Base-by-base conservation (phyloP, 768 basidiomycete genomes). In the Xerocomellus dryophilus region DNA sequence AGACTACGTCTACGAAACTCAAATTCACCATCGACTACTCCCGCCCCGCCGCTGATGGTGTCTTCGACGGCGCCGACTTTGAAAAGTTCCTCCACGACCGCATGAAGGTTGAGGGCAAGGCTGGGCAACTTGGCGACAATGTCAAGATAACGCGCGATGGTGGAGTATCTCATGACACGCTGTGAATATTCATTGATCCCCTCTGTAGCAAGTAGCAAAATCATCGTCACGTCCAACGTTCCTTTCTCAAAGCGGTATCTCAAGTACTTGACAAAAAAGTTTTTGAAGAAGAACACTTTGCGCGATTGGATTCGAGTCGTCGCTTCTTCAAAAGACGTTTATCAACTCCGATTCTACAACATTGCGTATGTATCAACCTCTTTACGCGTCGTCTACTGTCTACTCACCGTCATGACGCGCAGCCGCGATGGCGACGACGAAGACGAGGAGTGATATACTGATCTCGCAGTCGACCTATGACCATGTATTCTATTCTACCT, bases 261-360 rank as follows among this genome's bases (percentile, higher is more conserved):
- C 71, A 98, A 98, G 76, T 99, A 98, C 77, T 81, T 98, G 57
- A 98, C 96, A 59, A 98, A 98, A 83, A 96, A 96, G 80, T 95
- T 93, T 82, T 81, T 98, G 76, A 98, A 98, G 84, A 97, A 97
- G 84, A 94, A 95, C 78, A 76, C 80, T 42, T 81, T 97, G 65
- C 87, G 94, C 61, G 95, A 98, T 77, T 98, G 93, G 90, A 93
- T 98, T 71, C 94, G 93, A 51, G 96, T 99, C 61, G 93, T 98
- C 62, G 93, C 97, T 39, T 86, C 93, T 29, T 81, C 85, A 50
- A 97, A 98, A 79, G 92, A 97, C 71, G 83, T 81, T 65, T 99
- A 98, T 77, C 86, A 94, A 67, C 86, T 99, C 61, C 83, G 88
- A 63, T 96, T 95, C 88, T 95, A 90, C 80, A 93, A 93, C 71